Base-by-base conservation (phyloP, 371 early-diverging fungal genomes). In the Entomophthora muscae region DNA sequence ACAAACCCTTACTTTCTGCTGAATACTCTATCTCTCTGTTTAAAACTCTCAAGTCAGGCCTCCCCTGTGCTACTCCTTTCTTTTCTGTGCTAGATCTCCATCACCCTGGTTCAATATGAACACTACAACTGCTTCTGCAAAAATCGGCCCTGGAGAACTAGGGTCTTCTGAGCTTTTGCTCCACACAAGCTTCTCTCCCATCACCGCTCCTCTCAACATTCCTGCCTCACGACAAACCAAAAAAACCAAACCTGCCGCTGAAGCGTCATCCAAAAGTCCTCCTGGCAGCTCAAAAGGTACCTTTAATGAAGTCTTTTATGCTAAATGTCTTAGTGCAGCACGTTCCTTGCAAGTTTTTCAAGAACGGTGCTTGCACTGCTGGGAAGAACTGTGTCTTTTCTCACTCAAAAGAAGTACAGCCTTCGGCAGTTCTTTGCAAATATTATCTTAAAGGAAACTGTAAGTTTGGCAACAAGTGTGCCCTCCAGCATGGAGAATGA, bases 261-360 rank as follows among this genome's bases (percentile, higher is more conserved):
- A 30, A 10, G 23, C 13, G 22, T 22, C 17, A n/a, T 33, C 29
- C 42, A 17, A 30, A 32, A 33, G 21, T 21, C 30, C 30, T 24
- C 7, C 10, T 22, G 3, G 26, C 21, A 61, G 33, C 33, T 32
- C 32, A 61, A 27, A 32, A 33, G 21, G 33, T 30, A 62, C 21
- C 10, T 1, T 17, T 32, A 51, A 21, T 61, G 68, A 69, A 65
- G 17, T 66, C 74, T 62, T 74, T 74, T 31, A 66, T 83, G 28
- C 31, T 33, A 27, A 60, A 5, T 22, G n/a, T 22, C 23, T 13
- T 33, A 33, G 63, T 63, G 21, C 73, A 76, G 52, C 87, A 88
- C 67, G 80, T 88, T 55, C 89, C 89, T 17, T 88, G 89, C 78
- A 88, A 86, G 73, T 88, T 88, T 70, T 87, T 79, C 73, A 83